A percentile compares a stretch with the other conserved stretches of the same genome.
Conservation (phyloP, 169 alveolate species). For the Plasmodium blacklocki region DNA sequence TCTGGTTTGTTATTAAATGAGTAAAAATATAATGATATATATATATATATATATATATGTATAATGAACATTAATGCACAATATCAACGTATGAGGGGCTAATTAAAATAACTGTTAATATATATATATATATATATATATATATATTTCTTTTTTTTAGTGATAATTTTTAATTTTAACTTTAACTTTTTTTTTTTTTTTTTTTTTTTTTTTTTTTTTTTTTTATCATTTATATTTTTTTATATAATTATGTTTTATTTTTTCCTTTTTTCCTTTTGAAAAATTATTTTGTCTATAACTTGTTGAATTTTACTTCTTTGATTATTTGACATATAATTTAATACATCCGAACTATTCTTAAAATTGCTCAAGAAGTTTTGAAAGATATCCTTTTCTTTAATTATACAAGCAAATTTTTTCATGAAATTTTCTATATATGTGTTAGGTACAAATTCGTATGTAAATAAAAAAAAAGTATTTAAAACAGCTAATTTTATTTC, state of each 20-base stretch:
- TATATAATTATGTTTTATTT: background rate
- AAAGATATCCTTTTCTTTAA: conserved; percentile 53
- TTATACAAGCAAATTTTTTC: conserved; percentile 15
- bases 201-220: background rate
- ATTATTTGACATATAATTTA: conserved; percentile 31
- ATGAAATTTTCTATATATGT: conserved; percentile 23
- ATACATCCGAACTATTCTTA: conserved; percentile 20
- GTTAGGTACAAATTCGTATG: conserved; percentile 60
- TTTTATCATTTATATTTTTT: no score
- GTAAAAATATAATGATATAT: no score
- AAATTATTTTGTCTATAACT: conserved; percentile 12
- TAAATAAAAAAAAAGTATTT: conserved; percentile 75
- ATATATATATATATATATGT: no score
- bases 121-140: no score
- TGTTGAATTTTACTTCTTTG: conserved; percentile 26
- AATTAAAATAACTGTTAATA: no score
- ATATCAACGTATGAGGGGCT: no score
- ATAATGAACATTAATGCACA: no score
- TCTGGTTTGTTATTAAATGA: no score
- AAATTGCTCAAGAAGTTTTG: conserved; percentile 27
- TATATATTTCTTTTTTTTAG: no score
- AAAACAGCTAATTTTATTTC: conserved; percentile 22
- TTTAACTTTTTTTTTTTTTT: background rate
- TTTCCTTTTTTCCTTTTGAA: conserved; percentile 21
- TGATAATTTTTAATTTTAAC: background rate